Evolutionary conservation across 768 basidiomycete species (phyloP).

Genomic region (Mycena latifolia): DNA sequence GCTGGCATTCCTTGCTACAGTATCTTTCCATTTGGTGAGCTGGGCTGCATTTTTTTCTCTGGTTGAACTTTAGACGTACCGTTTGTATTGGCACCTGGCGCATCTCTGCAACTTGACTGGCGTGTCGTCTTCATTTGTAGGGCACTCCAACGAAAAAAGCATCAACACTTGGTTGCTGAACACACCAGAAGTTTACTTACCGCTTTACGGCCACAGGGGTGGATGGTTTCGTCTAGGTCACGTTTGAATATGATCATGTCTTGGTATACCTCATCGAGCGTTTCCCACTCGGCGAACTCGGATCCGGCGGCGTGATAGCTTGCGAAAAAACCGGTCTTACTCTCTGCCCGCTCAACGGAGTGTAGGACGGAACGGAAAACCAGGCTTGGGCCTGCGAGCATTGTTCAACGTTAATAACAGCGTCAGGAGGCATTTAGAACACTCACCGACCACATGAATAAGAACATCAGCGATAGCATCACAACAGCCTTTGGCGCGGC

Average conservation of each 20-base stretch:
- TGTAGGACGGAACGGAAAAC: conserved; percentile 32
- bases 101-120: conserved; percentile 26
- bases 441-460: conserved; percentile 15
- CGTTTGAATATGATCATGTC: conserved; percentile 12
- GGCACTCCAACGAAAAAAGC: conserved; percentile 14
- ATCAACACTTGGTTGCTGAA: background rate
- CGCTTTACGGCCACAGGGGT: conserved; percentile 6
- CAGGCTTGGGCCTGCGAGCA: conserved; percentile 16
- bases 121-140: background rate
- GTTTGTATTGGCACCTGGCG: conserved; percentile 19
- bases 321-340: conserved; percentile 15
- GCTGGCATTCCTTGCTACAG: conserved; percentile 29
- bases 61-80: background rate
- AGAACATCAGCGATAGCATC: conserved; percentile 15
- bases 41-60: too few species aligned
- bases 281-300: conserved; percentile 28
- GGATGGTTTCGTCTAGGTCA: conserved; percentile 3
- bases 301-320: conserved; percentile 4
- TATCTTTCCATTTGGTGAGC: conserved; percentile 15
- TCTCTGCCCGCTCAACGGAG: conserved; percentile 23
- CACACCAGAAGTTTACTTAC: background rate
- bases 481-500: conserved; percentile 9
- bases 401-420: background rate
- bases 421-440: background rate
- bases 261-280: conserved; percentile 10